A percentile compares a stretch with the other conserved stretches of the same genome.
phyloP scores from a whole-genome alignment of 495 filamentous ascomycete species.

The Hypoxylon crocopeplum region DNA sequence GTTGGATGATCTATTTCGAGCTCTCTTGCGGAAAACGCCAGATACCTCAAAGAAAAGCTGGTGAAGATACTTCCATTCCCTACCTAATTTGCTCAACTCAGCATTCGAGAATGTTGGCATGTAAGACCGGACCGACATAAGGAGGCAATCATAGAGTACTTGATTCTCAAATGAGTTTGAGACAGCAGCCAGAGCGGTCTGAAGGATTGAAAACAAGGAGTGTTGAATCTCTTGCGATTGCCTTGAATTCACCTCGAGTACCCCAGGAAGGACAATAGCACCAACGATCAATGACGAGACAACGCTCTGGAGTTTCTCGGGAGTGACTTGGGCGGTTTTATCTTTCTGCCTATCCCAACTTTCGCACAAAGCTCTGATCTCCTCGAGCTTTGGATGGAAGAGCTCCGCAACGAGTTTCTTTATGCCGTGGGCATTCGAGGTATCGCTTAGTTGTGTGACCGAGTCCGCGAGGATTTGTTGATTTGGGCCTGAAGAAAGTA shows the following conservation, averaged over 20 bases:
- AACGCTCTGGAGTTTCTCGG: constrained; percentile 54
- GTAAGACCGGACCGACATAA: constrained; percentile 44
- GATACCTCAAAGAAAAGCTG: constrained; percentile 51
- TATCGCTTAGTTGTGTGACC: constrained; percentile 38
- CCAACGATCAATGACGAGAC: constrained; percentile 53
- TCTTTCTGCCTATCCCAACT: constrained; percentile 55
- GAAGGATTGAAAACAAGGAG: constrained; percentile 40
- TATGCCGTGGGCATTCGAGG: constrained; percentile 47
- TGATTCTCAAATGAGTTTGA: constrained; percentile 45
- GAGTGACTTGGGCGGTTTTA: constrained; percentile 47
- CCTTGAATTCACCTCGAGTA: constrained; percentile 47
- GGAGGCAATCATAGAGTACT: constrained; percentile 44
- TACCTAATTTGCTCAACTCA: constrained; percentile 39
- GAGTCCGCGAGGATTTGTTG: background rate
- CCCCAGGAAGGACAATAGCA: constrained; percentile 50
- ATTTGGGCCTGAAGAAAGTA: constrained; percentile 1
- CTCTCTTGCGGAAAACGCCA: constrained; percentile 53
- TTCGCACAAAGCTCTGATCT: constrained; percentile 46
- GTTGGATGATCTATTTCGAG: constrained; percentile 31
- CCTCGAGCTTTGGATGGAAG: constrained; percentile 54
- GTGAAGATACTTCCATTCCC: constrained; percentile 44
- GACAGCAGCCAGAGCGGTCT: constrained; percentile 43
- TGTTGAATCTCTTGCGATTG: constrained; percentile 50
- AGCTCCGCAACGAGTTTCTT: constrained; percentile 58
- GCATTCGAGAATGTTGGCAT: constrained; percentile 45